Conservation (phyloP, 352 stramenopile genomes). For the Pseudoperonospora humuli region DNA sequence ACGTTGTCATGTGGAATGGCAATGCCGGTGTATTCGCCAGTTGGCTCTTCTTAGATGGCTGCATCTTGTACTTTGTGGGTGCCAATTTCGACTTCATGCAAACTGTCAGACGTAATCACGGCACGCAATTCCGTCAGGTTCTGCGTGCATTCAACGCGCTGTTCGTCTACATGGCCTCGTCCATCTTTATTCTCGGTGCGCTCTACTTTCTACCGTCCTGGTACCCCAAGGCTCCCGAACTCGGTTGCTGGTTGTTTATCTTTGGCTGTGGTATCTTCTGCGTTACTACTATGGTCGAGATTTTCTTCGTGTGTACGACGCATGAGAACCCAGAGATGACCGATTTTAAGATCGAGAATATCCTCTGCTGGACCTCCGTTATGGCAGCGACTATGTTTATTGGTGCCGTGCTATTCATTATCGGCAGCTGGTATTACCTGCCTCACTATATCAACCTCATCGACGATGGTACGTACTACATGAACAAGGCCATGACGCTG, state of each 20-base stretch:
- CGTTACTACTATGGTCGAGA: conserved; percentile 45
- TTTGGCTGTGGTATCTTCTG: conserved; percentile 64
- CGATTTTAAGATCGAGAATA: conserved; percentile 51
- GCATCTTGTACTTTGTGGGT: conserved; percentile 54
- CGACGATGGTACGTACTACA: conserved; percentile 51
- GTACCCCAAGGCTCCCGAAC: conserved; percentile 53
- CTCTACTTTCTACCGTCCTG: conserved; percentile 74
- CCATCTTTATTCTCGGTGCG: conserved; percentile 67
- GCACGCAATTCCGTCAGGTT: conserved; percentile 37
- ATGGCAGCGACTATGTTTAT: conserved; percentile 47
- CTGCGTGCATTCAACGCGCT: conserved; percentile 53
- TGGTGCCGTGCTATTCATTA: conserved; percentile 64
- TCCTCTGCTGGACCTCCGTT: conserved; percentile 42
- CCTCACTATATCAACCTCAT: conserved; percentile 59
- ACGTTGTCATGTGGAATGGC: conserved; percentile 49
- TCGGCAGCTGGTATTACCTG: conserved; percentile 79
- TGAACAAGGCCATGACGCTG: conserved; percentile 68
- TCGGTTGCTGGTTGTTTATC: conserved; percentile 74
- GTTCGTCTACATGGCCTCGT: conserved; percentile 57
- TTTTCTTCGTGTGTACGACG: conserved; percentile 56
- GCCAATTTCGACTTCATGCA: conserved; percentile 72
- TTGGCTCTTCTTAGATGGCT: conserved; percentile 69
- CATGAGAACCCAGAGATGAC: conserved; percentile 37
- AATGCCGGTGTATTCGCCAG: conserved; percentile 51
- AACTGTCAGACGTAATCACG: conserved; percentile 50